phyloP scores from a whole-genome alignment of 129 eudicot genomes.

The Calendula officinalis region DNA sequence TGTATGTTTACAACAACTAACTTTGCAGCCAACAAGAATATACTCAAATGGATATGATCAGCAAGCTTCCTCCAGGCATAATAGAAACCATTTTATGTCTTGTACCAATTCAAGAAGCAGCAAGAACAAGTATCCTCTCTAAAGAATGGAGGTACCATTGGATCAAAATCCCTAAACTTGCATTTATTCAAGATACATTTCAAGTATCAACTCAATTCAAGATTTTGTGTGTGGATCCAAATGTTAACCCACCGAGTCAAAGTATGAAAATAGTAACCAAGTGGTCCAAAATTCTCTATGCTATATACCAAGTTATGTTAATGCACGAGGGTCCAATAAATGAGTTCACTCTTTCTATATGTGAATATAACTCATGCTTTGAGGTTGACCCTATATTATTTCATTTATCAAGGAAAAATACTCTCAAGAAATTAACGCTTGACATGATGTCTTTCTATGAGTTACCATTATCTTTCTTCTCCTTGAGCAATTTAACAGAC shows the following conservation, averaged over 20 bases:
- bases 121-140: background rate
- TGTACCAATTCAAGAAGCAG: conserved; percentile 1
- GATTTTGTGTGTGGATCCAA: background rate
- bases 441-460: background rate
- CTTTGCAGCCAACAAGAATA: background rate
- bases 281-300: background rate
- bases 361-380: background rate
- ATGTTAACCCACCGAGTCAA: background rate
- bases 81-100: background rate
- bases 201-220: background rate
- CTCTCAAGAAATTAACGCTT: background rate
- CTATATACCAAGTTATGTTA: background rate
- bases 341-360: background rate
- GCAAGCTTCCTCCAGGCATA: conserved; percentile 1
- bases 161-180: background rate
- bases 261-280: background rate
- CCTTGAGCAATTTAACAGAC: background rate
- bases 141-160: background rate
- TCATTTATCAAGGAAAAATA: background rate
- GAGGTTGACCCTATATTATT: background rate
- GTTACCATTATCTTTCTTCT: conserved; percentile 2
- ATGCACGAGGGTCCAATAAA: conserved; percentile 9
- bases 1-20: background rate
- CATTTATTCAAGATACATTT: background rate
- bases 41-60: background rate